Conservation (phyloP, 2,329 filamentous ascomycete species). For the Mariannaea elegans region DNA sequence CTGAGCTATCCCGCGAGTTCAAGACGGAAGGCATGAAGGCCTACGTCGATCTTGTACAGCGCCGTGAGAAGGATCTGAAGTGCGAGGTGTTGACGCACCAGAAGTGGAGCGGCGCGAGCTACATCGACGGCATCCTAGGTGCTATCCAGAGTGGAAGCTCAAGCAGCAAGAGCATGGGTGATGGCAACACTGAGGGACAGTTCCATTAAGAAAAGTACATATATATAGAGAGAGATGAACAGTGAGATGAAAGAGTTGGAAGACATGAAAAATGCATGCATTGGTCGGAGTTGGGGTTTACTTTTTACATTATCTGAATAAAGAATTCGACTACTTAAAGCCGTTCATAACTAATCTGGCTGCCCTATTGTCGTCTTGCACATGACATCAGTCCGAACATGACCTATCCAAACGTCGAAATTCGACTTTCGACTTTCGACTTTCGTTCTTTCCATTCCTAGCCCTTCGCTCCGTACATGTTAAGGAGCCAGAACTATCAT, state of each 20-base stretch:
- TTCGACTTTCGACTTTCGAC: background rate
- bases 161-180: constrained; percentile 91
- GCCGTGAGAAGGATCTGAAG: constrained; percentile 86
- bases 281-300: constrained; percentile 37
- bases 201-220: constrained; percentile 52
- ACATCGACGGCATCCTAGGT: constrained; percentile 90
- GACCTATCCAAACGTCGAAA: background rate
- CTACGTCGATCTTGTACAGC: constrained; percentile 94
- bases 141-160: constrained; percentile 92
- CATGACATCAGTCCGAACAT: background rate
- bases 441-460: constrained; percentile 21
- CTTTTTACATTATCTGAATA: constrained; percentile 27
- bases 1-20: constrained; percentile 83
- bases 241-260: background rate
- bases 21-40: constrained; percentile 95
- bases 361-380: background rate
- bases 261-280: constrained; percentile 30
- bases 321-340: constrained; percentile 17
- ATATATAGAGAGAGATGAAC: background rate
- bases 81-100: constrained; percentile 96
- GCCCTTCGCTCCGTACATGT: background rate
- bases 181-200: constrained; percentile 87
- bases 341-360: background rate
- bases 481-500: background rate
- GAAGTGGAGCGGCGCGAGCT: constrained; percentile 76